These are phyloP conservation scores for Pseudopyrenochaeta lycopersici DNA, from an alignment of 2,329 filamentous ascomycete species.

Conservation along the genomic window DNA sequence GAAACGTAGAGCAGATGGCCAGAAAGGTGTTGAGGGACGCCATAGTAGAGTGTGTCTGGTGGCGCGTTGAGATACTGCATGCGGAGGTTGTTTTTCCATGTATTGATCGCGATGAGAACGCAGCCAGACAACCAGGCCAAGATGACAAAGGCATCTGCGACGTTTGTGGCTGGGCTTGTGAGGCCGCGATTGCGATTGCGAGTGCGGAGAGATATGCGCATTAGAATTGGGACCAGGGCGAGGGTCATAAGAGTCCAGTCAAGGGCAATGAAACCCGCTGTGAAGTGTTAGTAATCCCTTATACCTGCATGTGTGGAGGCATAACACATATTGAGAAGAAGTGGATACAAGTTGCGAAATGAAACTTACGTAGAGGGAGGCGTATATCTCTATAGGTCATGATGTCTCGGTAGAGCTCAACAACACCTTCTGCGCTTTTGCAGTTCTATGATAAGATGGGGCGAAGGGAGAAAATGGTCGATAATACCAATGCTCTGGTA, in stretches of 20 bases:
- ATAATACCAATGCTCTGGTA: too few species aligned
- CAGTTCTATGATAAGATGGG: too few species aligned
- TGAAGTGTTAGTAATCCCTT: conserved; percentile 3
- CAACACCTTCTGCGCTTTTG: neutral
- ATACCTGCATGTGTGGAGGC: neutral
- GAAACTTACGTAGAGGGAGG: conserved; percentile 30
- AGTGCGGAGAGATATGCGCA: neutral
- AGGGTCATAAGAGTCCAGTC: conserved; percentile 40
- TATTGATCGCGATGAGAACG: conserved; percentile 35
- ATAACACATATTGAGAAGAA: too few species aligned
- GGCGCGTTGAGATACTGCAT: conserved; percentile 22
- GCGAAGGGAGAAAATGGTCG: too few species aligned
- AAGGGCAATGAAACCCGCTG: conserved; percentile 37
- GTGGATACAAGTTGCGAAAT: neutral
- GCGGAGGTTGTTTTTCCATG: conserved; percentile 43
- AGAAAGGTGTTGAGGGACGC: conserved; percentile 30
- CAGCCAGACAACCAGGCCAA: conserved; percentile 7
- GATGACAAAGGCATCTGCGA: conserved; percentile 31
- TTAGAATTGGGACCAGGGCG: neutral
- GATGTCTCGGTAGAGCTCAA: neutral
- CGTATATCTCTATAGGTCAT: conserved; percentile 35
- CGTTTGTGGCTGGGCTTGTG: conserved; percentile 44
- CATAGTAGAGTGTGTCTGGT: conserved; percentile 1
- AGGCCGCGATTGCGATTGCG: neutral
- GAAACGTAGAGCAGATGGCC: conserved; percentile 42